Evolutionary conservation across 75 land plant genomes (phyloP).

Genomic region (Isoetes taiwanensis): DNA sequence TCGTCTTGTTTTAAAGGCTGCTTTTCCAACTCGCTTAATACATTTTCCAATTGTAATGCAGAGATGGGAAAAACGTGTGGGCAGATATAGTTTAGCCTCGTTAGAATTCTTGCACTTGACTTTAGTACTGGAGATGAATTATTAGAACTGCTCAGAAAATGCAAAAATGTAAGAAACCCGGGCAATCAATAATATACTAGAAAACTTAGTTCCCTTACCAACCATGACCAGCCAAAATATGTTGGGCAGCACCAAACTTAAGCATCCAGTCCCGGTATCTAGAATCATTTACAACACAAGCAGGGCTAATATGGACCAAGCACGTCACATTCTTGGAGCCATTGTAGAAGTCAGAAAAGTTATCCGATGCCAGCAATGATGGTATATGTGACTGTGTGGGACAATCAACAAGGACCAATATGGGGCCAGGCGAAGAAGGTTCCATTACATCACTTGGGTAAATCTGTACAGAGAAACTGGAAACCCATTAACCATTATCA

Average conservation of each 20-base stretch:
- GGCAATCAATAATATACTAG: neutral
- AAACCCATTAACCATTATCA: neutral
- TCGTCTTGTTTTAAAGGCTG: slow-evolving; percentile 17
- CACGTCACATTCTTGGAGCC: slow-evolving; percentile 51
- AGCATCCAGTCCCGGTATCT: slow-evolving; percentile 75
- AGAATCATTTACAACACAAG: slow-evolving; percentile 29
- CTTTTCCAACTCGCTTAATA: neutral
- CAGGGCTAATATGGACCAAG: slow-evolving; percentile 69
- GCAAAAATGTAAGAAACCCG: neutral
- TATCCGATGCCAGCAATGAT: slow-evolving; percentile 38
- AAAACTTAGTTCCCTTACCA: slow-evolving; percentile 24
- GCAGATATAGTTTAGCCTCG: slow-evolving; percentile 64
- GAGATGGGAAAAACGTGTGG: slow-evolving; percentile 81
- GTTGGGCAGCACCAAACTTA: slow-evolving; percentile 59
- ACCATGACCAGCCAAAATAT: slow-evolving; percentile 90
- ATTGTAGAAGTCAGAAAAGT: slow-evolving; percentile 3
- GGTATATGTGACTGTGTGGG: slow-evolving; percentile 51
- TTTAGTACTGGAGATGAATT: slow-evolving; percentile 53
- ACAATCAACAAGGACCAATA: slow-evolving; percentile 74
- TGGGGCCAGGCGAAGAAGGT: slow-evolving; percentile 88
- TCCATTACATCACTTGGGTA: slow-evolving; percentile 87
- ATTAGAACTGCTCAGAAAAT: slow-evolving; percentile 37
- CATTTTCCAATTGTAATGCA: slow-evolving; percentile 32
- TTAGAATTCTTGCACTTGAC: slow-evolving; percentile 65
- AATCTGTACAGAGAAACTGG: slow-evolving; percentile 36